Evolutionary conservation across 345 rosid genomes (phyloP).

Genomic region (Lumnitzera racemosa): DNA sequence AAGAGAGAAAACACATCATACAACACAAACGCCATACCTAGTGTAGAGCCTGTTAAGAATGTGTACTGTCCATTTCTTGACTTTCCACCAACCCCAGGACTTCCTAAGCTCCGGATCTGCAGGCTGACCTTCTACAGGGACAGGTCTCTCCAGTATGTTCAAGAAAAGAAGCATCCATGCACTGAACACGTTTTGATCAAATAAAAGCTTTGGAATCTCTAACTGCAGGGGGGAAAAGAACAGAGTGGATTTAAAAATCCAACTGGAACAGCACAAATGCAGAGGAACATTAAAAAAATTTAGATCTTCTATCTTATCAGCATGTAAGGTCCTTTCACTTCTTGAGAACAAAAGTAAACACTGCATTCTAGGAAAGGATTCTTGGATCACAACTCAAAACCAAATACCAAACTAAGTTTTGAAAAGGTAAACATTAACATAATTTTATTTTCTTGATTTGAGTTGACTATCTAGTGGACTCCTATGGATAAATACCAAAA

Average conservation of each 20-base stretch:
- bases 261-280: background rate
- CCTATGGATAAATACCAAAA: too few species aligned
- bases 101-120: slow-evolving; percentile 80
- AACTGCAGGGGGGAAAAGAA: slow-evolving; percentile 33
- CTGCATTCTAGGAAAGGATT: too few species aligned
- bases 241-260: too few species aligned
- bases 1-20: background rate
- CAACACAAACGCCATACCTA: slow-evolving; percentile 32
- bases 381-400: too few species aligned
- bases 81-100: slow-evolving; percentile 99
- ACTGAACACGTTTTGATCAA: slow-evolving; percentile 70
- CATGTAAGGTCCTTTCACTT: too few species aligned
- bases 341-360: too few species aligned
- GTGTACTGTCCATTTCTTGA: slow-evolving; percentile 99
- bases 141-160: slow-evolving; percentile 82
- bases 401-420: too few species aligned
- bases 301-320: too few species aligned
- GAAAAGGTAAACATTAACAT: too few species aligned
- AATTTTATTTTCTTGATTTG: too few species aligned
- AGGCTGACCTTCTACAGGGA: slow-evolving; percentile 95
- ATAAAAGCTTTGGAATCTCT: slow-evolving; percentile 91
- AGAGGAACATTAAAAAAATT: too few species aligned
- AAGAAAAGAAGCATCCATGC: slow-evolving; percentile 96
- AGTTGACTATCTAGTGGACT: too few species aligned
- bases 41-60: slow-evolving; percentile 90